These are phyloP conservation scores for Hebeloma cylindrosporum DNA, from an alignment of 768 basidiomycete species.

Conservation along the genomic window DNA sequence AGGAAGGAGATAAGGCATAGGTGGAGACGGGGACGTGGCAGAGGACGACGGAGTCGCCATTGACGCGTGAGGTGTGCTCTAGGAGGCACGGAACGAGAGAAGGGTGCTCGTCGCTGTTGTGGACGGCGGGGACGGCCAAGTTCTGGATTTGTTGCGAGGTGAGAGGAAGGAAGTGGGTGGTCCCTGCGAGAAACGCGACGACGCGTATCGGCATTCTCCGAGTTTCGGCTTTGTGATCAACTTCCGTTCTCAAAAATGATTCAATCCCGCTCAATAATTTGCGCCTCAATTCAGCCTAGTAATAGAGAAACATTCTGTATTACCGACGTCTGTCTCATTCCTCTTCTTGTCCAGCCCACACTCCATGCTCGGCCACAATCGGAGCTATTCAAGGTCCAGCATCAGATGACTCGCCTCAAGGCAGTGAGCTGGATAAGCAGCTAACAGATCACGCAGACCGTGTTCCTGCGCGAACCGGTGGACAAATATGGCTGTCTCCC, in stretches of 20 bases:
- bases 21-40: slow-evolving; percentile 80
- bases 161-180: slow-evolving; percentile 35
- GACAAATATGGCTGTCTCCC: slow-evolving; percentile 24
- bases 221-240: slow-evolving; percentile 39
- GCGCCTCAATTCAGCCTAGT: no score
- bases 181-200: slow-evolving; percentile 46
- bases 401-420: slow-evolving; percentile 37
- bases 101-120: slow-evolving; percentile 37
- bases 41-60: slow-evolving; percentile 85
- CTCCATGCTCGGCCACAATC: slow-evolving; percentile 10
- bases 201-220: slow-evolving; percentile 54
- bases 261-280: slow-evolving; percentile 9
- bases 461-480: slow-evolving; percentile 15
- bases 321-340: background rate
- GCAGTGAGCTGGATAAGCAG: slow-evolving; percentile 19
- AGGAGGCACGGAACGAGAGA: slow-evolving; percentile 33
- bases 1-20: slow-evolving; percentile 59
- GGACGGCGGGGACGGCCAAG: no score
- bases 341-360: background rate
- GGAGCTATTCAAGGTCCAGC: slow-evolving; percentile 5
- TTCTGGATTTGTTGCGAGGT: no score
- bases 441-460: slow-evolving; percentile 17
- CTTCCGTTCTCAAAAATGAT: slow-evolving; percentile 28
- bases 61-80: slow-evolving; percentile 38
- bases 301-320: no score